A percentile compares a stretch with the other conserved stretches of the same genome.
These are phyloP conservation scores for Entrophospora sp. DNA, from an alignment of 192 early-diverging fungal genomes.

Conservation along the genomic window DNA sequence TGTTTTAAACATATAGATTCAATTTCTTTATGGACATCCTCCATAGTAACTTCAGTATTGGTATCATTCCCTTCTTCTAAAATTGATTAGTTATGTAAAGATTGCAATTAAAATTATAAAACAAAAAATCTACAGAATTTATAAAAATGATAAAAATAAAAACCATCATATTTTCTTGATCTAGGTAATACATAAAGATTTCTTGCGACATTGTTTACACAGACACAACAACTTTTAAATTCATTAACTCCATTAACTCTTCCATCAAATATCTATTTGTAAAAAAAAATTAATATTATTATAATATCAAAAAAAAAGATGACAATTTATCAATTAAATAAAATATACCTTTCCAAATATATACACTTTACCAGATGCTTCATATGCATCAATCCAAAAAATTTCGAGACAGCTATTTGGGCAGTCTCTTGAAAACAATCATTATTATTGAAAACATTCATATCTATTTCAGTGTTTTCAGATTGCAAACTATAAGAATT, in stretches of 20 bases:
- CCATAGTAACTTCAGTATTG: slow-evolving; percentile 47
- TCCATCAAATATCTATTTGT: slow-evolving; percentile 43
- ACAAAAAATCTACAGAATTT: neutral
- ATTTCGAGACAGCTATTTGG: slow-evolving; percentile 55
- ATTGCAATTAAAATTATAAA: neutral
- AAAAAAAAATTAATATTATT: neutral
- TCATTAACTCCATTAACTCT: slow-evolving; percentile 35
- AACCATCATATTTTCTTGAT: slow-evolving; percentile 38
- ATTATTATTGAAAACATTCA: no score
- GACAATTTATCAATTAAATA: slow-evolving; percentile 13
- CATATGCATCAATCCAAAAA: slow-evolving; percentile 92
- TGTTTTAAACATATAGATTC: slow-evolving; percentile 45
- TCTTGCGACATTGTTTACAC: slow-evolving; percentile 69
- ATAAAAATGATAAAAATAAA: neutral
- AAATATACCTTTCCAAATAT: slow-evolving; percentile 82
- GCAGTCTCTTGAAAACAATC: no score
- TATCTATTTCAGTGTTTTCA: no score
- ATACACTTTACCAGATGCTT: slow-evolving; percentile 74
- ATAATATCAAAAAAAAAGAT: slow-evolving; percentile 7
- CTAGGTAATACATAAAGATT: slow-evolving; percentile 93
- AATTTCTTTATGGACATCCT: slow-evolving; percentile 71
- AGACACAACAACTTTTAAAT: slow-evolving; percentile 75
- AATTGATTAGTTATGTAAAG: neutral
- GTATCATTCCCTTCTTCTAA: slow-evolving; percentile 41
- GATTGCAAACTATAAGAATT: no score